Base-by-base conservation (phyloP, 2,329 filamentous ascomycete species). In the Parastagonospora avenae region DNA sequence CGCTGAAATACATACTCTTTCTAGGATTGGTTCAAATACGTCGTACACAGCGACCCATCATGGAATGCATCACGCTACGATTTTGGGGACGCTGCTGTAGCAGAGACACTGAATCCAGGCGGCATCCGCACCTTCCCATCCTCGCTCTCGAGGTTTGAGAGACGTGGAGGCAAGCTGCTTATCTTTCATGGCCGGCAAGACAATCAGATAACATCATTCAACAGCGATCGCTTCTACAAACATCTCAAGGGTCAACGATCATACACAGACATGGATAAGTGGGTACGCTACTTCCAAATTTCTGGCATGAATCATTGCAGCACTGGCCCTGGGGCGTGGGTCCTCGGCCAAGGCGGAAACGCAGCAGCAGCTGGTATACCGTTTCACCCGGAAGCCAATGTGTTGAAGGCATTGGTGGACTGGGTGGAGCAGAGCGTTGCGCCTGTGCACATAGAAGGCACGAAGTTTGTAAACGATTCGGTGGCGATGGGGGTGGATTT, bases 301-400 rank as follows among this genome's bases (percentile, higher is more conserved):
- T 78, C 66, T 37, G 82, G 81, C 4, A 80, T 83, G 78, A 71
- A 67, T 7, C 82, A 84, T 66, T 84, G 81, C 60, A 66, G 55
- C 32, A 71, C 73, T 2, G 81, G 81, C 1, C 67, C 63, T 0
- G 79, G 80, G 0, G 80, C 80, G 1, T 71, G 63, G 62, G 57
- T 60, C 12, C 46, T 73, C 33, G 69, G 70, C 1, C 62, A 71
- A 32, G 55, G 52, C 10, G 59, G 60, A 1, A 59, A 58, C 39
- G 57, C 57, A 14, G 60, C 59, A 8, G 48, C 57, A 4, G 41
- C 43, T 6, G 61, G 62, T 2, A 52, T 66, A 2, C 47, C 53
- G 3, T 68, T 56, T 31, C 57, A 59, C 11, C 35, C 44, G 4
- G 12, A 51, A 11, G 36, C 44, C 0, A 69, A 67, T 38, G 54